phyloP scores from a whole-genome alignment of 306 rosid species.

The Luffa aegyptiaca region DNA sequence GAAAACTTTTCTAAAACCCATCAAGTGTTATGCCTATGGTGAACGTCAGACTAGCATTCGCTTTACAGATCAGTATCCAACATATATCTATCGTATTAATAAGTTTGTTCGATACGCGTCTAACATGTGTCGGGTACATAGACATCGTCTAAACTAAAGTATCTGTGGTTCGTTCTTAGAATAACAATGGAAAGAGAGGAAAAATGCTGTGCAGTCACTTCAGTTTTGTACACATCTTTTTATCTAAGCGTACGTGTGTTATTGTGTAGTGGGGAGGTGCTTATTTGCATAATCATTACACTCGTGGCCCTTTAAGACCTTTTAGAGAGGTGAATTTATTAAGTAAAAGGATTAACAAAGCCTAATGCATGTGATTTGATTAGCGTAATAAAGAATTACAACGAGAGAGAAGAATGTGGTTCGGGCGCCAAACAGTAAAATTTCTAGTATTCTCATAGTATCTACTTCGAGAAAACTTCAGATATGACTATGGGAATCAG shows the following conservation, averaged over 20 bases:
- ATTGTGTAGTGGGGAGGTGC: slow-evolving; percentile 34
- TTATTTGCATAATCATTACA: slow-evolving; percentile 68
- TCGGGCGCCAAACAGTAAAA: neutral
- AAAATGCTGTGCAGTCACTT: neutral
- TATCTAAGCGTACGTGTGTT: neutral
- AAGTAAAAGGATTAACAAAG: neutral
- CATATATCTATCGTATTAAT: no score
- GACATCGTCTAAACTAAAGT: no score
- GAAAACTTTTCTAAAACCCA: no score
- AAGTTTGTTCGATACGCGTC: neutral
- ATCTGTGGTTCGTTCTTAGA: neutral
- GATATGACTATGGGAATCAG: no score
- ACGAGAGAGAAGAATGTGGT: neutral
- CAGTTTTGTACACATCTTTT: neutral
- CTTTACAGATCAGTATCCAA: no score
- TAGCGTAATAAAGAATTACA: slow-evolving; percentile 10
- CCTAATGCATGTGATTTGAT: slow-evolving; percentile 1
- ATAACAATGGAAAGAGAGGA: neutral
- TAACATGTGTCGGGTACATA: neutral
- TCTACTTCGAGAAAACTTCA: no score
- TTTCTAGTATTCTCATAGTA: no score
- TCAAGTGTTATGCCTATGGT: no score
- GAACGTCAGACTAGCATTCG: no score
- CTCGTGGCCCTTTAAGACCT: slow-evolving; percentile 41
- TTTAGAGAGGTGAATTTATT: neutral